Conservation (phyloP, 1,284 basidiomycete species). For the Sanghuangporus sanghuang region DNA sequence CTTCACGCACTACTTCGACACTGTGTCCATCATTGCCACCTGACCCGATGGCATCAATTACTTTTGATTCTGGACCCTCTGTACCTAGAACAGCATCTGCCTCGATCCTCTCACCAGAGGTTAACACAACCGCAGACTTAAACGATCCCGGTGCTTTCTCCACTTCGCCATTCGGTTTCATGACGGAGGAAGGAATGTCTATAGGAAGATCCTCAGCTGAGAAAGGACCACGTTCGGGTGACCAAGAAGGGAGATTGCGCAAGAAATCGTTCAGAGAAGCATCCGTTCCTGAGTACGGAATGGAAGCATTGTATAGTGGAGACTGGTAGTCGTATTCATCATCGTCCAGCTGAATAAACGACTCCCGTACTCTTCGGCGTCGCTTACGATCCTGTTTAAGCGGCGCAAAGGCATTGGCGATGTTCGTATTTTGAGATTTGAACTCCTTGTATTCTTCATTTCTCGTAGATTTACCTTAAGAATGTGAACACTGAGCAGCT, state of each 20-base stretch:
- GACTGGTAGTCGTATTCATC: neutral
- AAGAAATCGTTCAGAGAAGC: neutral
- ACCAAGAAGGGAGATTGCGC: neutral
- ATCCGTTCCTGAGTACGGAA: neutral
- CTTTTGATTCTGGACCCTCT: neutral
- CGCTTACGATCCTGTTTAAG: too few species aligned
- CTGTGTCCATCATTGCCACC: neutral
- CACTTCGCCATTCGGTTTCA: neutral
- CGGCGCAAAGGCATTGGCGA: neutral
- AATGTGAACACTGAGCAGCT: too few species aligned
- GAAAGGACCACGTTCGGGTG: neutral
- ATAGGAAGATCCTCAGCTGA: neutral
- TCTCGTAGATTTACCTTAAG: neutral
- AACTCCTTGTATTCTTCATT: neutral
- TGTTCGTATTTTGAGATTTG: neutral
- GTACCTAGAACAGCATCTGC: slow-evolving; percentile 8
- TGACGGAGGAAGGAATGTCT: neutral
- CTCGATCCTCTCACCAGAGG: slow-evolving; percentile 3
- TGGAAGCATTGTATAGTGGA: neutral
- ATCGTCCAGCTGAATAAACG: slow-evolving; percentile 6
- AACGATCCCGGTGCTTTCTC: neutral
- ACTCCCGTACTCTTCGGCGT: neutral
- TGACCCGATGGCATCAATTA: neutral
- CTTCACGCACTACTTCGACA: neutral
- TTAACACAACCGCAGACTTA: slow-evolving; percentile 5